Evolutionary conservation across 2,329 filamentous ascomycete genomes (phyloP).

Genomic region (Bimuria novae-zelandiae): DNA sequence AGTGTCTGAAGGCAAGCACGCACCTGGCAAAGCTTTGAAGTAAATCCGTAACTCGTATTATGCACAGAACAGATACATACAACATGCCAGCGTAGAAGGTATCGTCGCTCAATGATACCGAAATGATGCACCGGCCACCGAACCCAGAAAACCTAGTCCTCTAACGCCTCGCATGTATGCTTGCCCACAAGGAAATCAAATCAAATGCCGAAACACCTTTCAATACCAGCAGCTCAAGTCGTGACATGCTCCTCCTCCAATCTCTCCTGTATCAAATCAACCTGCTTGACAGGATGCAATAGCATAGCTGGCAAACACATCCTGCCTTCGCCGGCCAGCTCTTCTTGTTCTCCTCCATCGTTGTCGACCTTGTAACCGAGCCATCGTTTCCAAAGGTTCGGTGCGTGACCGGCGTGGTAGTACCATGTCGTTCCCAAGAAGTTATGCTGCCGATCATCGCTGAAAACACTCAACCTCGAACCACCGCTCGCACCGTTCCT

Average conservation of each 20-base stretch:
- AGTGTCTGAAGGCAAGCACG: no score
- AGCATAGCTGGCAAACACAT: conserved; percentile 56
- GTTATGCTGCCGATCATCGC: conserved; percentile 58
- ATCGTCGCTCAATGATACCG: no score
- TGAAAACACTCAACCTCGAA: conserved; percentile 53
- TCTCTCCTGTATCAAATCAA: conserved; percentile 53
- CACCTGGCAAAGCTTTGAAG: no score
- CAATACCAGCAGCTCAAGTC: no score
- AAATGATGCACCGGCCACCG: no score
- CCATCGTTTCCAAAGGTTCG: conserved; percentile 62
- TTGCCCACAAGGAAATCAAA: no score
- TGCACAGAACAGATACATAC: no score
- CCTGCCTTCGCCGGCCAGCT: conserved; percentile 51
- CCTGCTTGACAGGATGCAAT: conserved; percentile 57
- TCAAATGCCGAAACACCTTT: no score
- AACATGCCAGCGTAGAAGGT: no score
- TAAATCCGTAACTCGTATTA: no score
- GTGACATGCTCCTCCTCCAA: conserved; percentile 19
- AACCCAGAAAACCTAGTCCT: no score
- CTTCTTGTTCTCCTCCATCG: conserved; percentile 52
- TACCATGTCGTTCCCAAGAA: conserved; percentile 60
- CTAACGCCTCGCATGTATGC: no score
- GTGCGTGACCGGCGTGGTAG: conserved; percentile 57
- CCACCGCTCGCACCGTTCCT: conserved; percentile 56
- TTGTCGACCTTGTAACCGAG: conserved; percentile 58